Percentiles rank a stretch among this genome's conserved stretches.
These are phyloP conservation scores for Litchi chinensis DNA, from an alignment of 345 rosid genomes.

Conservation along the genomic window DNA sequence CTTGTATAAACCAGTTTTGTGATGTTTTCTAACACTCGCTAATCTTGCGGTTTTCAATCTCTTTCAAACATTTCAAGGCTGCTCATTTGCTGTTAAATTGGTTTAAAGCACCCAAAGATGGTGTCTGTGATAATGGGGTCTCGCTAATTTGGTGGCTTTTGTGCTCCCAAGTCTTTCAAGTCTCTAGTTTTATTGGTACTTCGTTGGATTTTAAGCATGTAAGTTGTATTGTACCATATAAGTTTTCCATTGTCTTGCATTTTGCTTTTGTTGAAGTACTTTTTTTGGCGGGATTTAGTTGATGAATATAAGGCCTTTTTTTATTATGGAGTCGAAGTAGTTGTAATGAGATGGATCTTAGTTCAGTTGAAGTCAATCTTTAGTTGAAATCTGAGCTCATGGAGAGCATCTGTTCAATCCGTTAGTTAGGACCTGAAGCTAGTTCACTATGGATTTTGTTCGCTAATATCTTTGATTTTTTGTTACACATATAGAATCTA, in stretches of 20 bases:
- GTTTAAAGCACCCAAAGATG: conserved; percentile 24
- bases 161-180: conserved; percentile 10
- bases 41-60: conserved; percentile 21
- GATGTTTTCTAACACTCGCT: conserved; percentile 40
- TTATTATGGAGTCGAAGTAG: conserved; percentile 27
- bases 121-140: conserved; percentile 36
- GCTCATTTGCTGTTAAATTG: conserved; percentile 41
- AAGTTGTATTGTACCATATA: conserved; percentile 36
- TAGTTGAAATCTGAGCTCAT: conserved; percentile 36
- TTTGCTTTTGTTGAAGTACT: conserved; percentile 17
- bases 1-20: conserved; percentile 19
- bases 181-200: conserved; percentile 18
- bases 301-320: conserved; percentile 28
- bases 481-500: conserved; percentile 21
- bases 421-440: conserved; percentile 25
- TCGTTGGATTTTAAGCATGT: conserved; percentile 24
- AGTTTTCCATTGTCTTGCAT: conserved; percentile 24
- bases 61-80: conserved; percentile 14
- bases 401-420: conserved; percentile 39
- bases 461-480: conserved; percentile 33
- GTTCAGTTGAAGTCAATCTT: conserved; percentile 31
- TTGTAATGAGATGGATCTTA: conserved; percentile 31
- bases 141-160: conserved; percentile 42
- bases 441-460: conserved; percentile 36
- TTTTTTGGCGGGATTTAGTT: conserved; percentile 39